Evolutionary conservation across 1,139 yeast genomes (phyloP).

Genomic region (Kodamaea sp.): DNA sequence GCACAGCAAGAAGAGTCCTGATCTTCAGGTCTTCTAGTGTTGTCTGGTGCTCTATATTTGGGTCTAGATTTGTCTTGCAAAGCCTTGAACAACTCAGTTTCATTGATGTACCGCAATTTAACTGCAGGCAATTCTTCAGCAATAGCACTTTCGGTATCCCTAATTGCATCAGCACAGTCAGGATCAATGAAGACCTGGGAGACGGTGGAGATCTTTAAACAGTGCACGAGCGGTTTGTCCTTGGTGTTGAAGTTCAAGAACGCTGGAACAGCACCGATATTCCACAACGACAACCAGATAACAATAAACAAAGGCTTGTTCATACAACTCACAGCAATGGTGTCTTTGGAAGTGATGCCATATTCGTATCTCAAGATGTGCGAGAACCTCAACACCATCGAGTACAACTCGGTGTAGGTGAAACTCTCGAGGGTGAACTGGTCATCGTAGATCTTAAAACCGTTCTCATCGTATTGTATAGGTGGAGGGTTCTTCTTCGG

Average conservation of each 20-base stretch:
- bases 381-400: slow-evolving; percentile 64
- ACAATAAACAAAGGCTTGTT: slow-evolving; percentile 82
- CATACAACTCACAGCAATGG: slow-evolving; percentile 77
- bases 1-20: slow-evolving; percentile 65
- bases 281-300: slow-evolving; percentile 87
- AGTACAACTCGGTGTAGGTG: slow-evolving; percentile 70
- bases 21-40: slow-evolving; percentile 56
- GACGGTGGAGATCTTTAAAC: slow-evolving; percentile 69
- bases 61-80: slow-evolving; percentile 51
- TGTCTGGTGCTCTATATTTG: slow-evolving; percentile 54
- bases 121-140: slow-evolving; percentile 41
- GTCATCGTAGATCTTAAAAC: slow-evolving; percentile 46
- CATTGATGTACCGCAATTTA: slow-evolving; percentile 57
- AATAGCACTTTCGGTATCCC: slow-evolving; percentile 53
- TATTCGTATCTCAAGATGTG: slow-evolving; percentile 63
- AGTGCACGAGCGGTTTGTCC: slow-evolving; percentile 77
- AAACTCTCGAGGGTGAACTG: slow-evolving; percentile 61
- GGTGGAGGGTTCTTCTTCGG: slow-evolving; percentile 45
- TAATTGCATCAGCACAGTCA: slow-evolving; percentile 58
- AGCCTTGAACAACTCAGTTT: slow-evolving; percentile 42
- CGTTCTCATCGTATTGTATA: slow-evolving; percentile 28
- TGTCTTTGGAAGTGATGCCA: slow-evolving; percentile 64
- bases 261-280: slow-evolving; percentile 87
- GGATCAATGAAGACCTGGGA: slow-evolving; percentile 74
- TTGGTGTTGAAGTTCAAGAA: slow-evolving; percentile 79